Percentiles rank a stretch among this genome's conserved stretches.
Conservation (phyloP, 225 moss, liverwort and hornwort species). For the Rhytidiadelphus loreus region DNA sequence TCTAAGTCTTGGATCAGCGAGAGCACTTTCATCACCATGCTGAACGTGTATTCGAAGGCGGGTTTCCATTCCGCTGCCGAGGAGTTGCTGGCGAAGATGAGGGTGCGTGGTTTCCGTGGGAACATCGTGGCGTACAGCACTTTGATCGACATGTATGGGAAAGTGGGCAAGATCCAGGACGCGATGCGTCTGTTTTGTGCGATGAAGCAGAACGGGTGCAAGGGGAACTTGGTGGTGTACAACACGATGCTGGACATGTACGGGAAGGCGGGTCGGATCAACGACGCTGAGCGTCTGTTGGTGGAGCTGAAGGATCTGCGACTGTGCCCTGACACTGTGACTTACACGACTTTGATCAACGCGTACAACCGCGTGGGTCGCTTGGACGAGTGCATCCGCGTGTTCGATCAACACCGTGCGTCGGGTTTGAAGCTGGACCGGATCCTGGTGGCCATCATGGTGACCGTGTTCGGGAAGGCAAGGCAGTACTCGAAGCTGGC, state of each 20-base stretch:
- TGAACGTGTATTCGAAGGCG: slow-evolving; percentile 59
- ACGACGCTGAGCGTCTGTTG: slow-evolving; percentile 39
- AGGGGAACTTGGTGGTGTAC: slow-evolving; percentile 47
- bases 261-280: slow-evolving; percentile 51
- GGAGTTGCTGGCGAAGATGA: slow-evolving; percentile 29
- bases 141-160: slow-evolving; percentile 66
- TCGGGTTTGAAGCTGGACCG: slow-evolving; percentile 39
- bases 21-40: slow-evolving; percentile 57
- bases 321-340: slow-evolving; percentile 38
- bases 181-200: slow-evolving; percentile 26
- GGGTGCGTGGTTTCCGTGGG: slow-evolving; percentile 5
- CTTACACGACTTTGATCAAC: slow-evolving; percentile 42
- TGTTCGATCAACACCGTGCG: slow-evolving; percentile 23
- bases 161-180: slow-evolving; percentile 42
- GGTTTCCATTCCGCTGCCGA: slow-evolving; percentile 42
- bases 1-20: slow-evolving; percentile 14
- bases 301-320: slow-evolving; percentile 17
- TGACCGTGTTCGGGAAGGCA: slow-evolving; percentile 40
- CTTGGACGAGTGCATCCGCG: slow-evolving; percentile 33
- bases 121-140: slow-evolving; percentile 56
- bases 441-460: slow-evolving; percentile 43
- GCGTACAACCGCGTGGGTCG: slow-evolving; percentile 45
- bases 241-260: slow-evolving; percentile 64
- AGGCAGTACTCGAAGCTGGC: slow-evolving; percentile 37
- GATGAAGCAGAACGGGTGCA: slow-evolving; percentile 40